Evolutionary conservation across 805 yeast species (phyloP), one percentile per base, ranked within the genome.

Genomic region (Crinitomyces ghanaensis): DNA sequence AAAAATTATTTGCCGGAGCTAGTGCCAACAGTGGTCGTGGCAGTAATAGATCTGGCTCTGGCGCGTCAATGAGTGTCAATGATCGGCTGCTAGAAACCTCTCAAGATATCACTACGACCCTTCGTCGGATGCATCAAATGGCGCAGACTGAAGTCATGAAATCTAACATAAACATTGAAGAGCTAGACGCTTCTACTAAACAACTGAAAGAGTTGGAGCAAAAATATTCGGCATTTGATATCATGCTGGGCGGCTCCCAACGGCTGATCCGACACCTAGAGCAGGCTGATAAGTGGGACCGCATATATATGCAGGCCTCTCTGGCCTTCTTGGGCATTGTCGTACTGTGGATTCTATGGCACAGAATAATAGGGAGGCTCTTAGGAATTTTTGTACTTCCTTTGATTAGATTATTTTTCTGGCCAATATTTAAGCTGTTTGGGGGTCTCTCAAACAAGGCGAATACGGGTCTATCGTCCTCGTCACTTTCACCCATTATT

Each of bases 271-370:
- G 46, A 19, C 48, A 56, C 8, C 46, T 62, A 19, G 64, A 60
- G 36, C 53, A 56, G 39, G 64, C 67, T 9, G 66, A 62, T 32
- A 39, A 44, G 18, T 44, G 54, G 54, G 66, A 62, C 34, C 41
- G 64, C 3, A 39, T 52, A 4, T 39, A 44, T 25, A 60, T 62
- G 65, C 45, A 50, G 27, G 48, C 49, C 12, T 42, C 62, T 7
- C 37, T 62, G 36, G 51, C 54, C n/a, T 57, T 62, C 34, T 40
- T 62, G 30, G 59, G 49, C 1, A 36, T 45, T 2, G 62, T 54
- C 7, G 33, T 62, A 25, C 22, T 36, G 5, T 62, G 62, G 58
- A 48, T 62, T 19, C 30, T 61, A 4, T 62, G 59, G 52, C 40
- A 65, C 27, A 45, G 66, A 2, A 47, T 61, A 8, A 36, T 61